These are phyloP conservation scores for Drechslerella dactyloides DNA, from an alignment of 2,329 filamentous ascomycete genomes.

Conservation along the genomic window DNA sequence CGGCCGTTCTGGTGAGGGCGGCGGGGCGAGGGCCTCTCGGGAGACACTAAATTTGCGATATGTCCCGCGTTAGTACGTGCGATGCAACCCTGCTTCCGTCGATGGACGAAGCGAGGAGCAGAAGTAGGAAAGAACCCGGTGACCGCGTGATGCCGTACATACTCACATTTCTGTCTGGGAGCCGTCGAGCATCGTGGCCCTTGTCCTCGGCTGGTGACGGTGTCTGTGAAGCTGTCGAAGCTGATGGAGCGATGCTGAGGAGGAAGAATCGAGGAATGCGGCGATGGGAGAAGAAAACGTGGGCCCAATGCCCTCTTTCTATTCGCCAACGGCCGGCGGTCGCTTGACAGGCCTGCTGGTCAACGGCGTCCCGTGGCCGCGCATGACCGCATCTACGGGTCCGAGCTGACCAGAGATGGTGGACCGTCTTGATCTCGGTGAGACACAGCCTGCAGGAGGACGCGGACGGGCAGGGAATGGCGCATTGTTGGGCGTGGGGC, in stretches of 20 bases:
- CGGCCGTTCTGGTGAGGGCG: slow-evolving; percentile 28
- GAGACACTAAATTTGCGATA: slow-evolving; percentile 19
- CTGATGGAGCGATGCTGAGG: background rate
- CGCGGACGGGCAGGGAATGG: too few species aligned
- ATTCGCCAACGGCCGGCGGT: slow-evolving; percentile 23
- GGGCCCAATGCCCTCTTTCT: slow-evolving; percentile 37
- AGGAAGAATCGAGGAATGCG: background rate
- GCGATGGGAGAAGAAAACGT: slow-evolving; percentile 18
- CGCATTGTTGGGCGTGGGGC: background rate
- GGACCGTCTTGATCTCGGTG: too few species aligned
- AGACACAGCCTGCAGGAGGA: background rate
- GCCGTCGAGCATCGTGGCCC: slow-evolving; percentile 40
- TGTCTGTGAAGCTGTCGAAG: too few species aligned
- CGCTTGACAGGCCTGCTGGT: background rate
- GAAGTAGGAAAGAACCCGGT: background rate
- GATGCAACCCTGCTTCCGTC: background rate
- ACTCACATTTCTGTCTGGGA: slow-evolving; percentile 48
- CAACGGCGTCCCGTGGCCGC: slow-evolving; percentile 1
- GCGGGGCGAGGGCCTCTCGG: slow-evolving; percentile 31
- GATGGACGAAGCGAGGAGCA: background rate
- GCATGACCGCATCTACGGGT: background rate
- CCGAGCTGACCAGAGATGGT: too few species aligned
- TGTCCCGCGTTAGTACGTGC: slow-evolving; percentile 1
- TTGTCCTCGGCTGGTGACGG: background rate
- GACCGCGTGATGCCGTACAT: slow-evolving; percentile 40